phyloP scores from a whole-genome alignment of 345 rosid species.

The Alliaria petiolata region DNA sequence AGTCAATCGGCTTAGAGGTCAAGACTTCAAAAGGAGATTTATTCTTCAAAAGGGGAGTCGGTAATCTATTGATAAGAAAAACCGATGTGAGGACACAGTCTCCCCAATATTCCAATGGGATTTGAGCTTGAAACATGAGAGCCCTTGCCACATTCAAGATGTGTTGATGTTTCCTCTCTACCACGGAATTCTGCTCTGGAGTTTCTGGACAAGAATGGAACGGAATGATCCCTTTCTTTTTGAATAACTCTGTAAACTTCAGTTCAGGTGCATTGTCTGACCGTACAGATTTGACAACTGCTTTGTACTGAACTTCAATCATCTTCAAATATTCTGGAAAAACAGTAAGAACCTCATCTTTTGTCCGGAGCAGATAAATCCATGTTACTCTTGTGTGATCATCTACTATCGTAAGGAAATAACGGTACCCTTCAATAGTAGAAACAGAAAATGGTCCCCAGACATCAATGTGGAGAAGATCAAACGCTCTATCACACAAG shows the following conservation, averaged over 20 bases:
- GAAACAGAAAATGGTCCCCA: not conserved
- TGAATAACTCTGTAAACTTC: not conserved
- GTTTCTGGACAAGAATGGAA: not conserved
- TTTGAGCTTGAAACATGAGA: not conserved
- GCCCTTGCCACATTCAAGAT: not conserved
- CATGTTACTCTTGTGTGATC: not conserved
- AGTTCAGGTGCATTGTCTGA: not conserved
- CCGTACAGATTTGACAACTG: accelerated
- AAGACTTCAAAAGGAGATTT: not conserved
- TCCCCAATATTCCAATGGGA: not conserved
- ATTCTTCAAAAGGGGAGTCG: not conserved
- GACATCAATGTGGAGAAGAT: not conserved
- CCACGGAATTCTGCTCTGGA: not conserved
- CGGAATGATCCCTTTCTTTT: accelerated
- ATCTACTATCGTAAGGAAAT: not conserved
- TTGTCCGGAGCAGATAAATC: accelerated
- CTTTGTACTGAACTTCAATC: not conserved
- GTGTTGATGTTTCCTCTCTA: not conserved
- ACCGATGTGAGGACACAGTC: not conserved
- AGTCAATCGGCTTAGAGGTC: not conserved
- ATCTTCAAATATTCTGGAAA: not conserved
- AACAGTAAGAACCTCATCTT: not conserved
- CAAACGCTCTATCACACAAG: accelerated
- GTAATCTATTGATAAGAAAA: not conserved
- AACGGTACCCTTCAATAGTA: not conserved